Evolutionary conservation across 768 basidiomycete species (phyloP).

Genomic region (Austroboletus eburneus): DNA sequence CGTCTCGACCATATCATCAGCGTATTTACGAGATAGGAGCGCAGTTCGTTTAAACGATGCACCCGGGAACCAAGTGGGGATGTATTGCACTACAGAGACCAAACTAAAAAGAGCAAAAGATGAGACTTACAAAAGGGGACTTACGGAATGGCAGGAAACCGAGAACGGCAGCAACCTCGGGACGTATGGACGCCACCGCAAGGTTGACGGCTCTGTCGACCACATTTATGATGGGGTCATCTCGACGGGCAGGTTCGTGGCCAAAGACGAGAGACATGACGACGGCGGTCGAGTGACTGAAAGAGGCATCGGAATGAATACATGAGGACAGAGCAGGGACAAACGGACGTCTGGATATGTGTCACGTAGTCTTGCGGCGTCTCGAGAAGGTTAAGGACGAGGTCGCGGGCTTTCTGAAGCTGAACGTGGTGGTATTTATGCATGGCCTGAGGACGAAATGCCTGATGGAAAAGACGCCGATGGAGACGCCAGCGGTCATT

Average conservation of each 20-base stretch:
- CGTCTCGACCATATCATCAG: slow-evolving; percentile 21
- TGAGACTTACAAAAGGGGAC: neutral
- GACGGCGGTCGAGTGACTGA: slow-evolving; percentile 23
- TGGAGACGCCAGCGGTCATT: slow-evolving; percentile 28
- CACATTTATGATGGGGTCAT: slow-evolving; percentile 26
- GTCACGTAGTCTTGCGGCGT: slow-evolving; percentile 11
- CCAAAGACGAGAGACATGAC: slow-evolving; percentile 32
- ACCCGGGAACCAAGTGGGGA: slow-evolving; percentile 41
- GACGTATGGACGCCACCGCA: slow-evolving; percentile 18
- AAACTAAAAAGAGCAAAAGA: neutral
- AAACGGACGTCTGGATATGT: slow-evolving; percentile 26
- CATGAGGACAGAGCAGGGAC: neutral
- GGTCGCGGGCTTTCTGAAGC: slow-evolving; percentile 23
- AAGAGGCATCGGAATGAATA: neutral
- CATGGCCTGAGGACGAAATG: slow-evolving; percentile 21
- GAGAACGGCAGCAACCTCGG: slow-evolving; percentile 32
- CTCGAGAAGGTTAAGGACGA: slow-evolving; percentile 24
- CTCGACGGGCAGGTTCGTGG: slow-evolving; percentile 20
- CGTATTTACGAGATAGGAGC: slow-evolving; percentile 13
- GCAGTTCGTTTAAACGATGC: slow-evolving; percentile 33
- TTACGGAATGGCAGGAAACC: slow-evolving; percentile 36
- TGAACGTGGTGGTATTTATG: slow-evolving; percentile 20
- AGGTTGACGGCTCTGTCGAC: slow-evolving; percentile 24
- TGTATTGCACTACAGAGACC: slow-evolving; percentile 26
- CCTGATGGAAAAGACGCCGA: slow-evolving; percentile 26